Base-by-base conservation (phyloP, 2,329 filamentous ascomycete genomes). In the Alternaria metachromatica region DNA sequence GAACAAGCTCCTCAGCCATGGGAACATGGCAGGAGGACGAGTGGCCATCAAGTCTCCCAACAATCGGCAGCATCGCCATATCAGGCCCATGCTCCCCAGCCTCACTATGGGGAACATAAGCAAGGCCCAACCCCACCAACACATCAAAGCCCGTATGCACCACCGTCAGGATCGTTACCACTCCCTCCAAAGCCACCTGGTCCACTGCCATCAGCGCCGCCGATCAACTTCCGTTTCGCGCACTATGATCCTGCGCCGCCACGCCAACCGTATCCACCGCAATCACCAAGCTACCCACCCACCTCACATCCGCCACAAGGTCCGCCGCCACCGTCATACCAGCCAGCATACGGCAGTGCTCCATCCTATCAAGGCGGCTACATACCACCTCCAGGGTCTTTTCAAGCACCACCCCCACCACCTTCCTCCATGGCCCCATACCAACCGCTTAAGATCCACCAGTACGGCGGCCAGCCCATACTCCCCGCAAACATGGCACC, bases 281-380 rank as follows among this genome's bases (percentile, higher is more conserved):
- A 70, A 43, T 62, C 71, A 25, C 66, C 72, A 43, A 68, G 55
- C 25, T 76, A 75, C 56, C 66, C 70, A 37, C 59, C 71, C 26
- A 44, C 54, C 4, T 68, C 73, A 23, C 70, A 70, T 54, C 63
- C 65, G 7, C 61, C 70, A 18, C 70, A 68, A 7, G 63, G 51
- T 6, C 67, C 71, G 44, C 70, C 70, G 12, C 67, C 62, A 25
- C 66, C 64, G 10, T 92, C 83, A 86, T 89, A 92, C 28, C 26
- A 66, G 46, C 57, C 62, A 28, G 37, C 62, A 18, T 77, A 78
- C 51, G 70, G 63, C 10, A 62, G 60, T 12, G 64, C 68, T 3
- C 64, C 70, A 9, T 50, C 67, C 4, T 77, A 76, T 18, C 72
- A 73, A 60, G 62, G 71, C 37, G 74, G 74, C 41, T 80, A 79